Base-by-base conservation (phyloP, 2,329 filamentous ascomycete species). In the Stagonosporopsis vannaccii region DNA sequence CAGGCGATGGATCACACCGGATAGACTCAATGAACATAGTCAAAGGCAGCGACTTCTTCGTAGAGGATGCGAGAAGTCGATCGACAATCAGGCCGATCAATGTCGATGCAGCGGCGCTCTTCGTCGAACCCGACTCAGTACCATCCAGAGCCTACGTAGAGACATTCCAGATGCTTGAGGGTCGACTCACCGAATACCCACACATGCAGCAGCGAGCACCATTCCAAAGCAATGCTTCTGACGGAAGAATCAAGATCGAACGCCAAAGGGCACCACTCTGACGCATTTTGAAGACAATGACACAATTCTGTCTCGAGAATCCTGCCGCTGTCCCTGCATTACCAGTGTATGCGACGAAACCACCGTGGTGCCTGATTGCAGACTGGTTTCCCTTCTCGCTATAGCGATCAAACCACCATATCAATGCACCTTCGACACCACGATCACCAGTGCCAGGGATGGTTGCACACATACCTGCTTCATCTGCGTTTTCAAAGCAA, bases 161-260 rank as follows among this genome's bases (percentile, higher is more conserved):
- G 22, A 69, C 68, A 6, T 66, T 74, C 19, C 50, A 60, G 19
- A 67, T 72, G 69, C 56, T 74, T 9, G 66, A 74, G 19, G 60
- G 51, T 19, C 55, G 57, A 3, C 49, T 73, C 4, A 33, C 41
- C 11, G 53, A 55, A 11, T 73, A 62, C 36, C 70, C 70, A 1
- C 32, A 60, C 12, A 30, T 66, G 13, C 12, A 13, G 12, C 20
- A 23, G 11, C 39, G 37, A 17, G 44, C 9, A 11, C 9, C 44
- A 13, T 33, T 22, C 26, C 33, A 45, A 17, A 28, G 33, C 6
- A 22, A 40, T n/a, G 28, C n/a, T 6, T 20, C 28, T 17, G 19
- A 30, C 19, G 43, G 49, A 7, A 52, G 19, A 28, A 49, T 56
- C 25, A 56, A 56, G 17, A 11, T 56, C 12, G 53, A 56, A 28